Percentiles rank a stretch among this genome's conserved stretches.
These are phyloP conservation scores for Penicillium antarcticum DNA, from an alignment of 495 filamentous ascomycete species.

Conservation along the genomic window DNA sequence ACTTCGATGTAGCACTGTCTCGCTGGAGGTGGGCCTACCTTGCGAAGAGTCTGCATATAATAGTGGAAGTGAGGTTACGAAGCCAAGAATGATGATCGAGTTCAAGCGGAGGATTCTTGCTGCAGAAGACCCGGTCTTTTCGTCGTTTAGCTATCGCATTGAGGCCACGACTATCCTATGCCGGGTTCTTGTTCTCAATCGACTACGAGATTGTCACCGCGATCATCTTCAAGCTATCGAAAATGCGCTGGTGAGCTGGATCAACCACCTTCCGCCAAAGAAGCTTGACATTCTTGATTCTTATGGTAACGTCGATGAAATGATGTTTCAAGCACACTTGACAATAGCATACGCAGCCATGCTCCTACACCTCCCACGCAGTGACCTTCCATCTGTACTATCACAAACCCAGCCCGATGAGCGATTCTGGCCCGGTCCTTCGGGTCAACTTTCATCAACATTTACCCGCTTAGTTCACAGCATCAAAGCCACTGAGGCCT, in stretches of 20 bases:
- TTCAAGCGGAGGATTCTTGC: constrained; percentile 37
- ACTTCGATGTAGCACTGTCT: constrained; percentile 30
- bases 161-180: constrained; percentile 38
- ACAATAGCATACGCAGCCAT: constrained; percentile 41
- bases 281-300: constrained; percentile 43
- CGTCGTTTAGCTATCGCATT: constrained; percentile 44
- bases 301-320: constrained; percentile 44
- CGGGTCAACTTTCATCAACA: constrained; percentile 33
- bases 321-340: constrained; percentile 44
- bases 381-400: constrained; percentile 32
- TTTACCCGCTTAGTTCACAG: constrained; percentile 37
- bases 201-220: constrained; percentile 32
- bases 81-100: constrained; percentile 26
- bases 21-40: constrained; percentile 34
- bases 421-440: constrained; percentile 24
- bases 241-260: constrained; percentile 45
- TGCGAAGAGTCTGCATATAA: constrained; percentile 39
- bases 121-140: constrained; percentile 33
- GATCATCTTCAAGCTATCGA: constrained; percentile 44
- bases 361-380: constrained; percentile 41
- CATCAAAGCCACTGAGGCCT: constrained; percentile 44
- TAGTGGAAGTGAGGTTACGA: constrained; percentile 23
- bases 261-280: constrained; percentile 37
- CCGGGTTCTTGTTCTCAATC: constrained; percentile 35
- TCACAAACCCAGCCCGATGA: constrained; percentile 22